Evolutionary conservation across 164 flowering plant species (phyloP).

Genomic region (Magnolia officinalis): DNA sequence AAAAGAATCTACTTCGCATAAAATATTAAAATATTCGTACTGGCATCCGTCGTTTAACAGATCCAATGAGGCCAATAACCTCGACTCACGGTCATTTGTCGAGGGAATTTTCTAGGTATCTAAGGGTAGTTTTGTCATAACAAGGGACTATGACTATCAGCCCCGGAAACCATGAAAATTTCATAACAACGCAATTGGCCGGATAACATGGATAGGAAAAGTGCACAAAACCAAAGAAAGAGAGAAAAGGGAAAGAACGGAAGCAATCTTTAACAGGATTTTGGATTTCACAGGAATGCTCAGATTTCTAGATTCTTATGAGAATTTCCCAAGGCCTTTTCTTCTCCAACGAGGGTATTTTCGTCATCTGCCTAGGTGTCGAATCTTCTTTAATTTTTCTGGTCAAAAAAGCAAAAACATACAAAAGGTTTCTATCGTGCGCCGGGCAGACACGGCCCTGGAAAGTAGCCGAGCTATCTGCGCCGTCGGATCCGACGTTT

Average conservation of each 20-base stretch:
- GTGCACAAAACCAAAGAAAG: too few relatives aligned
- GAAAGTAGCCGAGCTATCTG: neutral
- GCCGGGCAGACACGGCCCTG: neutral
- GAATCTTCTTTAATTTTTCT: neutral
- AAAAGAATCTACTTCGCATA: constrained; percentile 12
- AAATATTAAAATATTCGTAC: neutral
- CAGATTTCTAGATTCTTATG: too few relatives aligned
- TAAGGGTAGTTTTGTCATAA: too few relatives aligned
- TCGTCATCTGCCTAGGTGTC: neutral
- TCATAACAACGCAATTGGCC: neutral
- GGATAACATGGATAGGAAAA: too few relatives aligned
- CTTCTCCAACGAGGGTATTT: too few relatives aligned
- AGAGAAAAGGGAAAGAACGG: too few relatives aligned
- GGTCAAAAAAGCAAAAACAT: neutral
- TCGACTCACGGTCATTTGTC: neutral
- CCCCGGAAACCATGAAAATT: neutral
- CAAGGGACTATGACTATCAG: neutral
- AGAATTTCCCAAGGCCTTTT: too few relatives aligned
- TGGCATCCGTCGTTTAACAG: neutral
- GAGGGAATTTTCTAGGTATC: neutral
- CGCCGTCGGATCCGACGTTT: too few relatives aligned
- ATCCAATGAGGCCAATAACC: neutral
- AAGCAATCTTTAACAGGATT: too few relatives aligned
- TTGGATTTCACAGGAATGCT: too few relatives aligned
- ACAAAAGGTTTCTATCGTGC: neutral